Evolutionary conservation across 768 basidiomycete genomes (phyloP).

Genomic region (Hebeloma cylindrosporum): DNA sequence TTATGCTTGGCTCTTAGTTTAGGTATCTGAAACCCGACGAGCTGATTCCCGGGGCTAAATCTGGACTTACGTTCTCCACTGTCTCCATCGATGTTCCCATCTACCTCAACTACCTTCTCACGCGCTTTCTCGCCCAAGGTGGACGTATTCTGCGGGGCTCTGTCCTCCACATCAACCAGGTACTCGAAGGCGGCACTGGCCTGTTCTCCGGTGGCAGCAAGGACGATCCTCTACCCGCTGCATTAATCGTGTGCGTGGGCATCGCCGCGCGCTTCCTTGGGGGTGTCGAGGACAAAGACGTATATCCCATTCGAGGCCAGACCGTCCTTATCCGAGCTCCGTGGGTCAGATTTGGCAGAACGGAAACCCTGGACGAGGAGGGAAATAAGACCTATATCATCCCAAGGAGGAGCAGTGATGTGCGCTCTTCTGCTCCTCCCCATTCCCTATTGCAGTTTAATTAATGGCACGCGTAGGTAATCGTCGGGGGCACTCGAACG

Average conservation of each 20-base stretch:
- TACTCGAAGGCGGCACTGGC: slow-evolving; percentile 60
- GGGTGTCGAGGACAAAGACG: slow-evolving; percentile 74
- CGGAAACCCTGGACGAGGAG: slow-evolving; percentile 35
- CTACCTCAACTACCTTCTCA: slow-evolving; percentile 71
- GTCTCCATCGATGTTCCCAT: slow-evolving; percentile 68
- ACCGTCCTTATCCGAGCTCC: slow-evolving; percentile 76
- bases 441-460: neutral
- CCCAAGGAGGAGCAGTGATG: slow-evolving; percentile 59
- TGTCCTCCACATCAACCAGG: slow-evolving; percentile 68
- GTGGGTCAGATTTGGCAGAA: slow-evolving; percentile 57
- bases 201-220: slow-evolving; percentile 29
- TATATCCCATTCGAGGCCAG: slow-evolving; percentile 84
- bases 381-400: slow-evolving; percentile 63
- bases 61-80: slow-evolving; percentile 63
- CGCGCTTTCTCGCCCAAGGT: slow-evolving; percentile 62
- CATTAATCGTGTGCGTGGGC: slow-evolving; percentile 70
- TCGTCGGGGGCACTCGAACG: slow-evolving; percentile 61
- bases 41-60: slow-evolving; percentile 34
- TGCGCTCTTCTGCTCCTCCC: slow-evolving; percentile 20
- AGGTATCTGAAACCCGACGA: slow-evolving; percentile 31
- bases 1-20: no score
- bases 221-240: slow-evolving; percentile 40
- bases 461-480: slow-evolving; percentile 31
- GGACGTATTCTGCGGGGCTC: slow-evolving; percentile 58
- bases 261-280: slow-evolving; percentile 73